Evolutionary conservation across 495 filamentous ascomycete genomes (phyloP), one percentile per base, ranked within the genome.

Genomic region (Talaromyces nanjingensis): DNA sequence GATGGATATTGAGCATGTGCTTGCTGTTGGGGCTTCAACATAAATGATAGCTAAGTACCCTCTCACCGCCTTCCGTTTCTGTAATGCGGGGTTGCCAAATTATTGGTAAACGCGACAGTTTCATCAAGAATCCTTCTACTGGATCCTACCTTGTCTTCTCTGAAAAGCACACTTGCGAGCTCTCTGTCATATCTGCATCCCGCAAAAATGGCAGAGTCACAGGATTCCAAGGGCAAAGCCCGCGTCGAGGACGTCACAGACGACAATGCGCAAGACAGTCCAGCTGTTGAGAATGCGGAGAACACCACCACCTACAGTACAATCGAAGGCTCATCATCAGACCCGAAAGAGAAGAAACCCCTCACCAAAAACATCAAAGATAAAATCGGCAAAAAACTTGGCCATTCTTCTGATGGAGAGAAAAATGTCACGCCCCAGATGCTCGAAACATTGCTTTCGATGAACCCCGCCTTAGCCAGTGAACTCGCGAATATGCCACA

Each of bases 381-480:
- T 65, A 69, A 65, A 31, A 68, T 64, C 2, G 57, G 68, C 8
- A 64, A 65, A 24, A 68, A 63, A 7, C 34, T 62, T 18, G 42
- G 24, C 18, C 42, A 4, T 18, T 63, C 71, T 58, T 67, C 73
- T 33, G 72, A 74, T 54, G 66, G 66, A 45, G 65, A 70, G 37
- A 75, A 73, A 62, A 80, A 75, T 64, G 64, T 84, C 25, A 74
- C 77, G 33, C 63, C 72, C 27, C 75, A 77, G 34, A 72, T 78
- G 69, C 75, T 77, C 39, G 76, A 83, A 59, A 57, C 75, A 47
- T 65, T 82, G 45, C 65, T 84, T 58, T 74, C 78, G 45, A 75
- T 75, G 71, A 84, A 84, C 67, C 80, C 81, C 18, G 76, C 81
- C 2, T 70, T 84, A 66, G 78, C 79, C 71, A 70, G 68, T 31